Conservation (phyloP, 2,329 filamentous ascomycete species). For the Aspergillus flavus region DNA sequence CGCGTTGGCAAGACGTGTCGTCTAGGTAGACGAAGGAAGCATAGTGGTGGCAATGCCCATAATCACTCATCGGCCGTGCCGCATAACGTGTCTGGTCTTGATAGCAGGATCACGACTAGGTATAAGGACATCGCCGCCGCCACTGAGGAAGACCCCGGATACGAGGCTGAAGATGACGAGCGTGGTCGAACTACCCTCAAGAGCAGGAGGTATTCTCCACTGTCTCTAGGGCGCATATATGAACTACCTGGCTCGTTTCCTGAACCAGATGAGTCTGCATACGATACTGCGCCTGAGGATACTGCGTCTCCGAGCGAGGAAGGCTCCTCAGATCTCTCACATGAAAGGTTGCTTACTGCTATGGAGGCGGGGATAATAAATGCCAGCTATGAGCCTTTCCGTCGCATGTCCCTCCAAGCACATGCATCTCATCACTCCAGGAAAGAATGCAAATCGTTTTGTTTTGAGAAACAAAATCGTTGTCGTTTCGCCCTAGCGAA, state of each 20-base stretch:
- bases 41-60: background rate
- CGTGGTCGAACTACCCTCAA: background rate
- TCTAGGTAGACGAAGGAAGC: background rate
- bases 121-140: background rate
- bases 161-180: background rate
- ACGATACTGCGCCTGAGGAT: background rate
- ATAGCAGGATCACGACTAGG: background rate
- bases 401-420: background rate
- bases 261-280: background rate
- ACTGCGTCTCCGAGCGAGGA: background rate
- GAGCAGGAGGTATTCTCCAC: background rate
- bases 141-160: background rate
- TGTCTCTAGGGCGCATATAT: background rate
- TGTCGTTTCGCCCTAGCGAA: too few relatives aligned
- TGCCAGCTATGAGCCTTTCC: background rate
- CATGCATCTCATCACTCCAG: background rate
- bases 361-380: background rate
- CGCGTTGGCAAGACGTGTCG: background rate
- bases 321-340: background rate
- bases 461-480: too few relatives aligned
- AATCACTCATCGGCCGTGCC: background rate
- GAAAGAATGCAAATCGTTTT: too few relatives aligned
- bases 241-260: background rate
- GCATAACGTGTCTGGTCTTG: background rate
- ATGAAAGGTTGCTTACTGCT: background rate